Base-by-base conservation (phyloP, 2,329 filamentous ascomycete genomes). In the Aspergillus hiratsukae region DNA sequence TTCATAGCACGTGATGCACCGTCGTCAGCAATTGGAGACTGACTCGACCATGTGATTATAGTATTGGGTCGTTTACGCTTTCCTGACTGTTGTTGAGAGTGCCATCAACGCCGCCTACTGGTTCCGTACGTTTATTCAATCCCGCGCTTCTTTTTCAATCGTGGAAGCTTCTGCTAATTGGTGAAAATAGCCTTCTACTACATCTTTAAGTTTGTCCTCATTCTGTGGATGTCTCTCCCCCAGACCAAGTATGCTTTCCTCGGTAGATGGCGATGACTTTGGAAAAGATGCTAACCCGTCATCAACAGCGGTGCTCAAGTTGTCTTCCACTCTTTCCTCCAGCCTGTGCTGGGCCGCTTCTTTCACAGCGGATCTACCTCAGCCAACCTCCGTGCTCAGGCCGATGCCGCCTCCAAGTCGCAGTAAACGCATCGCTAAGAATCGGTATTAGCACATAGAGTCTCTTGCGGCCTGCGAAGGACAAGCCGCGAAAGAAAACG, bases 161-260 rank as follows among this genome's bases (percentile, higher is more conserved):
- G 11, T 25, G 46, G 21, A 49, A 49, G 45, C 21, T 21, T 52
- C 54, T 54, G 43, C 66, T 76, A 58, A 73, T 61, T 27, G 58
- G 45, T 28, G 25, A 27, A 51, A 54, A 59, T 55, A 80, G 78
- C 94, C 73, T 99, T 99, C 82, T 99, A 99, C 88, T 99, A 90
- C 80, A 93, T 92, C 74, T 97, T 99, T 89, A 99, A 99, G 85
- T 97, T 99, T 74, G 81, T 95, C 73, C 89, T 97, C 76, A 84
- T 97, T 69, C 87, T 99, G 75, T 99, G 94, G 94, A 91, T 99
- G 80, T 87, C 93, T 68, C 91, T 99, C 71, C 94, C 94, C 76
- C 84, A 90, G 77, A 97, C 95, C 82, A 82, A 83, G 93, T 97
- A 87, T 74, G 88, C 80, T 46, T 52, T 50, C 25, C 51, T 17